Evolutionary conservation across 176 grass and related monocot genomes (phyloP), one percentile per base, ranked within the genome.

Genomic region (Poa pratensis): DNA sequence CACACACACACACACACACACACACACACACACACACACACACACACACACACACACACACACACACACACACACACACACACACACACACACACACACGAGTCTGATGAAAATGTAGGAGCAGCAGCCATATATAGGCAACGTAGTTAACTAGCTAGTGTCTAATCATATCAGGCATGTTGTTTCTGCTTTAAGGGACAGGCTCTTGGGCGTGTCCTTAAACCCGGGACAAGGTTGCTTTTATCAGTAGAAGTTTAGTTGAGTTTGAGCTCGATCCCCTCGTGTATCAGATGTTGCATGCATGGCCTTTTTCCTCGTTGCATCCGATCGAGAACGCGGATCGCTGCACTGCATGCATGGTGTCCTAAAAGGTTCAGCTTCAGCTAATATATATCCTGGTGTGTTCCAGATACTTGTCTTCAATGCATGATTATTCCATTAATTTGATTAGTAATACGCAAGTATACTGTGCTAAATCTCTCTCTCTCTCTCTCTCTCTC

Each of bases 181-280:
- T 75, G 85, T 80, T 83, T 69, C 80, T 84, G 89, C 89, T 91
- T 91, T 91, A 87, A 84, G 81, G 89, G 82, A 90, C 89, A 90
- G 62, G 45, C 34, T 87, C 76, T 80, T 52, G 60, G 59, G 75
- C 28, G n/a, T 87, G 89, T 87, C 85, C 89, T 80, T 68, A 73
- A 75, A 74, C 40, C 49, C 58, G 49, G 84, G 80, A 79, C 75
- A 87, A 1, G 49, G 6, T 20, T 68, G 3, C 54, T 69, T 87
- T 84, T 85, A 17, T 75, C 84, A 34, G 6, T 18, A 10, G 4
- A 17, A 46, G 69, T 77, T 39, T 32, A 45, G 28, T 23, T 77
- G 19, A 18, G 20, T 3, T 75, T 4, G 45, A 20, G 24, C 72
- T 52, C 10, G 3, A 6, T 13, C 17, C 32, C 75, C 55, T 86